Base-by-base conservation (phyloP, 306 rosid species). In the Quercus rubra region DNA sequence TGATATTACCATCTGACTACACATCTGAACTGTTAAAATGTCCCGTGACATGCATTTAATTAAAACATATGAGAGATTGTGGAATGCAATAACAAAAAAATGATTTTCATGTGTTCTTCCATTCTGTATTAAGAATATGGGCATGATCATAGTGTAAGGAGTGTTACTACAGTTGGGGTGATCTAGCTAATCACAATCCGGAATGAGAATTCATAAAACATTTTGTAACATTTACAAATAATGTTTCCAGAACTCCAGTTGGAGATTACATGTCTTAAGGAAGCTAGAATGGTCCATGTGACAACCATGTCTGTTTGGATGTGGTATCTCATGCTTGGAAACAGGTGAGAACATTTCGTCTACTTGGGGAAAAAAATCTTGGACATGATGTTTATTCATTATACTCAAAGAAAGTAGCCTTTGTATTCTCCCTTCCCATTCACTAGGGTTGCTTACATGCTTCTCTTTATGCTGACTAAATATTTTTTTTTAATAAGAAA, bases 11-110 rank as follows among this genome's bases (percentile, higher is more conserved):
- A 10, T 30, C 18, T 85, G 68, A 73, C 73, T 69, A 82, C 73
- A 49, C 5, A 51, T 46, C 68, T 25, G 35, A 55, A 84, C 83
- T 58, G 85, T 71, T 58, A 43, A 73, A 58, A 63, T 77, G 28
- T 82, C 74, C 87, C 82, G 30, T 78, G 80, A 79, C 78, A 78
- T 86, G 86, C 89, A 87, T 86, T 88, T 83, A 88, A 80, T 77
- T 83, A 80, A 83, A 84, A 79, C 77, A 73, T 71, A 74, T 80
- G 87, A 56, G 82, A 88, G 86, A 74, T 64, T 71, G 71, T 72
- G 62, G 77, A 83, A 77, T 78, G 68, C 55, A 88, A 87, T 85
- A 80, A 85, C 77, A 79, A 80, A 51, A 63, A 64, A 49, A 71
- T 49, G 77, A 77, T 73, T 18, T 41, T 17, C 71, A 61, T n/a